Evolutionary conservation across 495 filamentous ascomycete species (phyloP).

Genomic region (Neurospora sp.): DNA sequence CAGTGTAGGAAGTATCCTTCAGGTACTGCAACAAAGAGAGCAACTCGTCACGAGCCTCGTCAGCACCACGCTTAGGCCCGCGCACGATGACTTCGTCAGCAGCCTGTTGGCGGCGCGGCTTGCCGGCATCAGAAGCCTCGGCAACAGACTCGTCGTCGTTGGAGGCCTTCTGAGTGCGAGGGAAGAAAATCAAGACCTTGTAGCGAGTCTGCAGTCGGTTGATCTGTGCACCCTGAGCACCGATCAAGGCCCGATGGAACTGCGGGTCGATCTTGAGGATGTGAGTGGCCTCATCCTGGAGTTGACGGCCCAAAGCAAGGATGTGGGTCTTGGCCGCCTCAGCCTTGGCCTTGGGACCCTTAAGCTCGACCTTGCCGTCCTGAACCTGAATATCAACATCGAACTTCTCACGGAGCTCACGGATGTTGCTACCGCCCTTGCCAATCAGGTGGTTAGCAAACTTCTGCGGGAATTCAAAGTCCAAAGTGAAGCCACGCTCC

Average conservation of each 20-base stretch:
- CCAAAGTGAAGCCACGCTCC: conserved; percentile 72
- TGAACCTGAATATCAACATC: conserved; percentile 96
- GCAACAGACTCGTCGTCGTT: conserved; percentile 60
- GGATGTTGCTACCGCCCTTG: conserved; percentile 84
- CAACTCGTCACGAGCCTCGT: conserved; percentile 83
- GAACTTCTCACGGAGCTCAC: conserved; percentile 88
- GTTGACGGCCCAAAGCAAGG: conserved; percentile 59
- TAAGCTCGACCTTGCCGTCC: conserved; percentile 52
- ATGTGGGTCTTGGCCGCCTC: conserved; percentile 75
- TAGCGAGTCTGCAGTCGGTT: conserved; percentile 86
- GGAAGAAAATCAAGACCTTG: conserved; percentile 89
- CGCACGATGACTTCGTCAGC: conserved; percentile 85
- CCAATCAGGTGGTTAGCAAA: conserved; percentile 90
- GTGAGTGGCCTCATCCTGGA: conserved; percentile 81
- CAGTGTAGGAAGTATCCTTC: conserved; percentile 69
- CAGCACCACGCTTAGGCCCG: conserved; percentile 83
- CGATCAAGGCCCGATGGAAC: conserved; percentile 82
- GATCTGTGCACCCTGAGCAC: conserved; percentile 79
- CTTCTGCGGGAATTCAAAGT: conserved; percentile 90
- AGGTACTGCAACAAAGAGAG: conserved; percentile 77
- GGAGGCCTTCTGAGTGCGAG: conserved; percentile 48
- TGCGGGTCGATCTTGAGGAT: conserved; percentile 79
- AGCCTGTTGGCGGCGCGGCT: conserved; percentile 60
- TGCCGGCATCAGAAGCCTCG: conserved; percentile 66
- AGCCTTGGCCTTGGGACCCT: conserved; percentile 55